Conservation (phyloP, 352 stramenopile genomes). For the Pythium aristosporum region DNA sequence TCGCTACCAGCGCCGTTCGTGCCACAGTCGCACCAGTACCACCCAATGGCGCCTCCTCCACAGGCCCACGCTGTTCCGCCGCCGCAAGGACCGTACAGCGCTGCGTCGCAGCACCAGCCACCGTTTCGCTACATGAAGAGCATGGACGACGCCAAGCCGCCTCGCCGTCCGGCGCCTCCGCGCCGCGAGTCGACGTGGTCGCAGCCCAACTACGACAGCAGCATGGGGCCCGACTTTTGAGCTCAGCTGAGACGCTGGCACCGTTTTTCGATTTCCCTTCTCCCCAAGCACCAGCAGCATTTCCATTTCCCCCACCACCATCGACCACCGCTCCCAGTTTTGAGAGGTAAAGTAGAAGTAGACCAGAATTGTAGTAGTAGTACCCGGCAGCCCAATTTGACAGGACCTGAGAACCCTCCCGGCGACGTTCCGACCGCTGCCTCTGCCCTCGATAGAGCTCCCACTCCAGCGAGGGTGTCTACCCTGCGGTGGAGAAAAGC, state of each 20-base stretch:
- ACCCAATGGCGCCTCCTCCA: constrained; percentile 12
- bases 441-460: too few relatives aligned
- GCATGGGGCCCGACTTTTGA: constrained; percentile 24
- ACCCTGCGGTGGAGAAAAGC: neutral
- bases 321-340: constrained; percentile 15
- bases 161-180: constrained; percentile 17
- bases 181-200: constrained; percentile 62
- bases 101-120: constrained; percentile 24
- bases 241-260: neutral
- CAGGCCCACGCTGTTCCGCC: constrained; percentile 13
- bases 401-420: neutral
- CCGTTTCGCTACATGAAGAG: constrained; percentile 68
- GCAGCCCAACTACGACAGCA: constrained; percentile 25
- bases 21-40: constrained; percentile 30
- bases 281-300: neutral
- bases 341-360: constrained; percentile 33
- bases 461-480: too few relatives aligned
- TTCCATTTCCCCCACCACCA: neutral
- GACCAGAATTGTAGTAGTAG: constrained; percentile 31
- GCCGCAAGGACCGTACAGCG: constrained; percentile 14
- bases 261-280: neutral
- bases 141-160: constrained; percentile 54
- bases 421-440: too few relatives aligned
- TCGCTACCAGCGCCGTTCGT: constrained; percentile 18
- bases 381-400: constrained; percentile 15